Percentiles rank a stretch among this genome's conserved stretches.
These are phyloP conservation scores for Quercus engelmannii DNA, from an alignment of 306 rosid species.

Conservation along the genomic window DNA sequence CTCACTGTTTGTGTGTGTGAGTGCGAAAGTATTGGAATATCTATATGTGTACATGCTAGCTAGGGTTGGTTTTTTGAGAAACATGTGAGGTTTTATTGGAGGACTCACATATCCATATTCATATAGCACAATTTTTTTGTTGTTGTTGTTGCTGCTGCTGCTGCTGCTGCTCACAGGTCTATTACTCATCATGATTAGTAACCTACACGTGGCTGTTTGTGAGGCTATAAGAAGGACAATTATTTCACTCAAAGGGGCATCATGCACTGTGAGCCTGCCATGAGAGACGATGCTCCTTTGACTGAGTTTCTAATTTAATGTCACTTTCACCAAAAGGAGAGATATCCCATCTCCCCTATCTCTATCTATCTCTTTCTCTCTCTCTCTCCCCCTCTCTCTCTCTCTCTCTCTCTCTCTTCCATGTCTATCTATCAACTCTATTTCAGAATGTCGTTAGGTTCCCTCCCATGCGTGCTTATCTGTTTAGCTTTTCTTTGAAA, in stretches of 20 bases:
- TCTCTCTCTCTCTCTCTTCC: conserved; percentile 15
- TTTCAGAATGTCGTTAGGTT: conserved; percentile 56
- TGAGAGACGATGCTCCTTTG: conserved; percentile 55
- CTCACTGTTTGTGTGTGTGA: not conserved
- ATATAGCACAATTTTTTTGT: conserved; percentile 2
- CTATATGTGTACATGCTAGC: not conserved
- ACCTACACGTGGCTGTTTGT: conserved; percentile 46
- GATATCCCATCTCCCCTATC: not conserved
- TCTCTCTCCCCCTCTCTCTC: not conserved
- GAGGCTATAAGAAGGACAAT: conserved; percentile 51
- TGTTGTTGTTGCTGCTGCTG: conserved; percentile 4
- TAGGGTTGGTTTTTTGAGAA: conserved; percentile 27
- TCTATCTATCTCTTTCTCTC: conserved; percentile 9
- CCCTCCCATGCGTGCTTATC: conserved; percentile 84
- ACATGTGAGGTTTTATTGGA: conserved; percentile 35
- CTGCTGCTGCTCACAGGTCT: not conserved
- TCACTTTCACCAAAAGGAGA: conserved; percentile 79
- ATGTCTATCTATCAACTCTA: conserved; percentile 30
- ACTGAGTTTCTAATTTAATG: conserved; percentile 46
- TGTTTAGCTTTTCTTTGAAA: conserved; percentile 28
- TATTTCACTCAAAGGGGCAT: conserved; percentile 37
- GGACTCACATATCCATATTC: conserved; percentile 2
- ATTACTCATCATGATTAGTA: not conserved
- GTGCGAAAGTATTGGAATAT: not conserved
- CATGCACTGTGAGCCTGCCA: conserved; percentile 36